These are phyloP conservation scores for Musa beccarii DNA, from an alignment of 176 grass and related monocot genomes.

Conservation along the genomic window DNA sequence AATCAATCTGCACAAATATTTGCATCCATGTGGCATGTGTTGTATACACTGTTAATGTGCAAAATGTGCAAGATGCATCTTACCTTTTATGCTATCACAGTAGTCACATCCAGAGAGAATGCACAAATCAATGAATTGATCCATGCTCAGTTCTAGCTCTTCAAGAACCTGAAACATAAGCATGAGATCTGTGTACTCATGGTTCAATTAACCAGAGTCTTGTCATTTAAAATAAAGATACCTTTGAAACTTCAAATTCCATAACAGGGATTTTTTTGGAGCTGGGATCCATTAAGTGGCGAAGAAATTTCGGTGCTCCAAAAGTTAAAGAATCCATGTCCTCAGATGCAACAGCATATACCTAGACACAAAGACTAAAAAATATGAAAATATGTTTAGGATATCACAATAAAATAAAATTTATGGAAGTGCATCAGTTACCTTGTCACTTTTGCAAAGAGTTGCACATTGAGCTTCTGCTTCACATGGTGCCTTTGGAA, in stretches of 20 bases:
- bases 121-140: slow-evolving; percentile 88
- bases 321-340: slow-evolving; percentile 92
- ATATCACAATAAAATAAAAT: slow-evolving; percentile 9
- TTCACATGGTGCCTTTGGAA: slow-evolving; percentile 74
- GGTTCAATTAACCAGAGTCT: neutral
- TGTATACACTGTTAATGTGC: neutral
- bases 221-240: neutral
- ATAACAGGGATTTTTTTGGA: slow-evolving; percentile 72
- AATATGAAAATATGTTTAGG: slow-evolving; percentile 17
- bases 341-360: slow-evolving; percentile 87
- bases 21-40: no score
- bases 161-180: slow-evolving; percentile 59
- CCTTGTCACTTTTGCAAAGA: slow-evolving; percentile 77
- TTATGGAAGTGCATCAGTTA: slow-evolving; percentile 1
- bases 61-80: neutral
- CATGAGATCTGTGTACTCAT: neutral
- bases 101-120: slow-evolving; percentile 95
- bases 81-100: slow-evolving; percentile 83
- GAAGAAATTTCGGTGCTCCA: slow-evolving; percentile 71
- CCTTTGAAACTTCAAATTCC: slow-evolving; percentile 92
- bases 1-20: no score
- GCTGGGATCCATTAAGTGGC: slow-evolving; percentile 72
- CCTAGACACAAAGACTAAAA: slow-evolving; percentile 33
- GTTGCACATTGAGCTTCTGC: slow-evolving; percentile 85
- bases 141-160: slow-evolving; percentile 79